phyloP scores from a whole-genome alignment of 768 basidiomycete species.

The Podaxis sp. region DNA sequence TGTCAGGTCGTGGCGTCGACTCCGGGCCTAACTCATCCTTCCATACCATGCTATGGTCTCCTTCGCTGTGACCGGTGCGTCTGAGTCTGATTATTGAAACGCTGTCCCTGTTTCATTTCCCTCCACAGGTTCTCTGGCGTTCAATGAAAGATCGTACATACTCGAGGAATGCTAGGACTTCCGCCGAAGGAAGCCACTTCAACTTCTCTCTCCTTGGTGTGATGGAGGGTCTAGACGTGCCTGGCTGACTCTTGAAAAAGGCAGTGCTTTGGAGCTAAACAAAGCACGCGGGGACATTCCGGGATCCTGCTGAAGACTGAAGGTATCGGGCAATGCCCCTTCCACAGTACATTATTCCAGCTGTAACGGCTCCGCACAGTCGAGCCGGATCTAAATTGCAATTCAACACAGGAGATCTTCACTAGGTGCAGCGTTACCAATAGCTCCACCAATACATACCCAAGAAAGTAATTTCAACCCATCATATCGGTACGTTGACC shows the following conservation, averaged over 20 bases:
- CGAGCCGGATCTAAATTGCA: not conserved
- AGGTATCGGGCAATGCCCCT: not conserved
- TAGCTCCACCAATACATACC: not conserved
- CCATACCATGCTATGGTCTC: no score
- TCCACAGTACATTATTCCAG: not conserved
- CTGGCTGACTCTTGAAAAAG: not conserved
- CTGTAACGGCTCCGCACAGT: not conserved
- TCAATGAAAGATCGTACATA: not conserved
- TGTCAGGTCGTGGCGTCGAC: no score
- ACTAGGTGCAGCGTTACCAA: not conserved
- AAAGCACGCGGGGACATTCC: not conserved
- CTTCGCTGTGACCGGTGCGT: no score
- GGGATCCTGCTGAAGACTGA: not conserved
- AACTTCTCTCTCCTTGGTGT: no score
- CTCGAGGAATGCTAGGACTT: not conserved
- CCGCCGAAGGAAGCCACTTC: not conserved
- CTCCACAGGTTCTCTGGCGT: not conserved
- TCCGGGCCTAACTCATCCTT: no score
- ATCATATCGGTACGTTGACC: not conserved
- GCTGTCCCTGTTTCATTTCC: not conserved
- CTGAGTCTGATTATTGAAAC: not conserved
- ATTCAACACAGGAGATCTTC: not conserved
- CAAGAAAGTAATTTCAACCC: not conserved
- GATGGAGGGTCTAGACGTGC: not conserved
- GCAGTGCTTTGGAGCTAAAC: not conserved